phyloP scores from a whole-genome alignment of 306 rosid species.

The Cicer bijugum region DNA sequence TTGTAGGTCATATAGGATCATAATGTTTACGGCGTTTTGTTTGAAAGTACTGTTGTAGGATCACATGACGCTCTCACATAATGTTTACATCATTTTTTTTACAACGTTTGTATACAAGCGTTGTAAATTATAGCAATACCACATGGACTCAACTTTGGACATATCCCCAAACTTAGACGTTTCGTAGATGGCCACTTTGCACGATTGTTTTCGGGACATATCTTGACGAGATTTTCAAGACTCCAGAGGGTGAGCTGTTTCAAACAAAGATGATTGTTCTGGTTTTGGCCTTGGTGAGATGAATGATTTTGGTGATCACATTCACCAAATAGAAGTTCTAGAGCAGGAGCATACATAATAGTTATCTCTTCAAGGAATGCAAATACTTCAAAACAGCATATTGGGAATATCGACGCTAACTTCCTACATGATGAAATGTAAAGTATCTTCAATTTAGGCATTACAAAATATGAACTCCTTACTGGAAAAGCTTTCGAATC shows the following conservation, averaged over 20 bases:
- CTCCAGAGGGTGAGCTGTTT: neutral
- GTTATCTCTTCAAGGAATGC: neutral
- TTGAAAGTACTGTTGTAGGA: no score
- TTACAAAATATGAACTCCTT: neutral
- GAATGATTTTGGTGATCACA: neutral
- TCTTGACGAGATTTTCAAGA: neutral
- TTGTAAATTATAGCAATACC: no score
- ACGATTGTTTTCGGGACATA: neutral
- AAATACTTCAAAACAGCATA: neutral
- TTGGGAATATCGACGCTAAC: neutral
- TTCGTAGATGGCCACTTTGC: neutral
- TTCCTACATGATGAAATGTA: neutral
- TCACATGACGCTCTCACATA: no score
- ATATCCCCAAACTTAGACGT: neutral
- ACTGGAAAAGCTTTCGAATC: neutral
- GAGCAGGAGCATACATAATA: rapidly evolving
- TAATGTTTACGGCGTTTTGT: no score
- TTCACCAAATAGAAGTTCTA: constrained; percentile 16
- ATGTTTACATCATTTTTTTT: no score
- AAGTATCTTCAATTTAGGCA: constrained; percentile 16
- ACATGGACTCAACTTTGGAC: constrained; percentile 3
- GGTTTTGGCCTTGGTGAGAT: neutral
- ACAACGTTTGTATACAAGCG: no score
- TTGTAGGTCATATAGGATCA: no score
- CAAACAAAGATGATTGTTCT: neutral